Evolutionary conservation across 1,284 basidiomycete genomes (phyloP), one percentile per base, ranked within the genome.

Genomic region (Marasmius fiardii): DNA sequence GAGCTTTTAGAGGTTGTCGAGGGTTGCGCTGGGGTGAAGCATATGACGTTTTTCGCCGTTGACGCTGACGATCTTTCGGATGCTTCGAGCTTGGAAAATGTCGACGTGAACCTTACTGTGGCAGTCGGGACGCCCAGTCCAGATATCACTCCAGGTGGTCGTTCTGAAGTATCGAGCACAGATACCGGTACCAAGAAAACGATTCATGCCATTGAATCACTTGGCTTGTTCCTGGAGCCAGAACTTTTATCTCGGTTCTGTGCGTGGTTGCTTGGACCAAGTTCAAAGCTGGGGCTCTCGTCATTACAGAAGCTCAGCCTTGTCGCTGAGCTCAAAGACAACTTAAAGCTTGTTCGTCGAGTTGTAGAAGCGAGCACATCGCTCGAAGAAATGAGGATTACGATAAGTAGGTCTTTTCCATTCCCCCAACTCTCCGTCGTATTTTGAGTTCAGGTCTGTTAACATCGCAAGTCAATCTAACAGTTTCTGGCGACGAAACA

Each of bases 351-450:
- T n/a, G 37, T 43, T 11, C 24, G 41, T 18, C 35, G 16, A 6
- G 51, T 43, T 18, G 37, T 52, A 6, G 14, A 39, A 18, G 51
- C 51, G 24, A 52, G 51, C 16, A 37, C 21, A 6, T 24, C 24
- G 39, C 37, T 52, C 3, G 14, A 28, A 41, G 51, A 52, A 26
- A 52, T 52, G 37, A 52, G 41, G 10, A 52, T 52, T 23, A 52
- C 51, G 4, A 26, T 52, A 7, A 43, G n/a, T n/a, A 3, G 5
- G 39, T 45, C 7, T 24, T 10, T 45, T 45, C 24, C 14, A 21
- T 45, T 24, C 23, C 18, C 26, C 18, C 7, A 1, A 11, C 8
- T 21, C 24, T 23, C 12, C 18, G 5, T 23, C 11, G n/a, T 41
- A 8, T 33, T 20, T 11, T 16, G 16, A 10, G 20, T 34, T 16